Evolutionary conservation across 108 stramenopile species (phyloP), one percentile per base, ranked within the genome.

Genomic region (Aureococcus anophagefferens): DNA sequence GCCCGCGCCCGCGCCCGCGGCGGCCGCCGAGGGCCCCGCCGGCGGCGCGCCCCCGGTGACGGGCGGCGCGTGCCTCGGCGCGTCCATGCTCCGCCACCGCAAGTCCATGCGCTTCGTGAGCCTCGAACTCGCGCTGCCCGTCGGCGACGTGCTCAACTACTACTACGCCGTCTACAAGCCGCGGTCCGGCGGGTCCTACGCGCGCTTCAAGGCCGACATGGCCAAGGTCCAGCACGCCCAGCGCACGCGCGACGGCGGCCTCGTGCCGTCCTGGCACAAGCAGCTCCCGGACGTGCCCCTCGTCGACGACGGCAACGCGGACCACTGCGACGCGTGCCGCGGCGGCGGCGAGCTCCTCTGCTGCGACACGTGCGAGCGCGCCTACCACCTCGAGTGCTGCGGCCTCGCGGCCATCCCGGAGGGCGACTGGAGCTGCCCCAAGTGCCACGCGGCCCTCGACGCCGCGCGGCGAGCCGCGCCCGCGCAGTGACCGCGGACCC

Each of bases 311-410:
- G 51, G 51, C 51, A 16, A 80, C 67, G 76, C 69, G 59, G 75
- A 79, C 40, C 34, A 72, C 17, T 80, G 80, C 71, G 77, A 79
- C 64, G 75, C 74, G 28, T 80, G 80, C 69, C 70, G 74, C 16
- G 65, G 40, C 59, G 78, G 80, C 18, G 80, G 80, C 33, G 75
- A 80, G 62, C 74, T 80, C 15, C 69, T 78, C 30, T 80, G 80
- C 75, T 80, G 80, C 70, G 80, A 80, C 62, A 79, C 78, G 15
- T 80, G 80, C 74, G 67, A 74, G 33, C 62, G 78, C 33, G 74
- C 72, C 29, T 79, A 72, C 63, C 80, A 80, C 78, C 36, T 67
- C 18, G 29, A 36, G 34, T 80, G 80, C 70, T 30, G 75, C 30
- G 70, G 71, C 31, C 80, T 59, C 51, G 51, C 51, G 21, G 7